Evolutionary conservation across 2,329 filamentous ascomycete genomes (phyloP), one percentile per base, ranked within the genome.

Genomic region (Fusarium sp.): DNA sequence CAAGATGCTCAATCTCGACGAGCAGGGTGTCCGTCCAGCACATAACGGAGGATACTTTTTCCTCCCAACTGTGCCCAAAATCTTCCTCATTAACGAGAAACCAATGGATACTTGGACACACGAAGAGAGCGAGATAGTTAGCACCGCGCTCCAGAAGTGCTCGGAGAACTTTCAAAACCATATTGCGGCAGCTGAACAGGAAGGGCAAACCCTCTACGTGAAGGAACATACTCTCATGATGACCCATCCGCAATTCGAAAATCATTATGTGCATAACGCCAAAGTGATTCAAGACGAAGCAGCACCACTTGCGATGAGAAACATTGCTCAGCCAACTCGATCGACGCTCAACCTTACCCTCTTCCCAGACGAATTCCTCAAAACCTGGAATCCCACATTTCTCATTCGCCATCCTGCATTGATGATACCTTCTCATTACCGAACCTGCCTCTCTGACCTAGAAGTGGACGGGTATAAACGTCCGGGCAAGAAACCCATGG

Each of bases 311-410:
- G 4, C 13, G 1, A 23, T 56, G 1, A 45, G 33, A 10, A 41
- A 19, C 8, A 25, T 51, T 3, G 3, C 37, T 7, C 33, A 68
- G 4, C 55, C 56, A 22, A 71, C 52, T 7, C 61, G 65, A 10
- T 71, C 67, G 4, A 35, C 45, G 2, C 48, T 63, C 22, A 71
- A 71, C 35, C 53, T 68, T n/a, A 71, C 68, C 1, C 4, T 71
- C 7, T 50, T 71, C 9, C 68, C 68, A 0, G 68, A 71, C 35
- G 68, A 71, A 27, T 71, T 71, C 23, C 68, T 71, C 22, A 54
- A 71, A 37, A 71, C 68, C 6, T 71, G 68, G 68, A 56, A 56
- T 10, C 68, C 68, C 7, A 71, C 68, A 8, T 71, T 71, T 19
- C 68, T 71, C 10, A 71, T 71, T 9, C 64, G 68, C 4, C 67